phyloP scores from a whole-genome alignment of 2,329 filamentous ascomycete species.

The Monosporascus sp. region DNA sequence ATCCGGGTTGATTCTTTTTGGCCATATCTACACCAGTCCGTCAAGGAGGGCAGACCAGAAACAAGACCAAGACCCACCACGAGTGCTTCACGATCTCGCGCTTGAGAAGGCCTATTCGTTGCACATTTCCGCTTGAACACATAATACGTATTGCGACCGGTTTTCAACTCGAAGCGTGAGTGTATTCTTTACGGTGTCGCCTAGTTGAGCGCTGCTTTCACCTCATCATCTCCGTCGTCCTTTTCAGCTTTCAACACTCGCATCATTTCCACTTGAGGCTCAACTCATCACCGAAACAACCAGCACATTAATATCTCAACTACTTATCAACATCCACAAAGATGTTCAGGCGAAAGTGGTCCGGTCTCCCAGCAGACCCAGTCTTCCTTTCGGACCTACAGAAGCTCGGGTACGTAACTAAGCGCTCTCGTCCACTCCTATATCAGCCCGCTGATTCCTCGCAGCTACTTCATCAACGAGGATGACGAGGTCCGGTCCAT shows the following conservation, averaged over 20 bases:
- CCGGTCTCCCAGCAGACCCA: slow-evolving; percentile 65
- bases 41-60: too few relatives aligned
- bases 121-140: too few relatives aligned
- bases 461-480: slow-evolving; percentile 73
- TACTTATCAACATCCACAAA: slow-evolving; percentile 7
- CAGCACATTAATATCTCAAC: not conserved
- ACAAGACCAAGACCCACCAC: too few relatives aligned
- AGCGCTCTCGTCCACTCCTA: not conserved
- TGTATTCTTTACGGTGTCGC: too few relatives aligned
- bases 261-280: not conserved
- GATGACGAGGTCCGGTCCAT: slow-evolving; percentile 70
- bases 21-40: too few relatives aligned
- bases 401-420: slow-evolving; percentile 60
- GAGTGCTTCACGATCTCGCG: too few relatives aligned
- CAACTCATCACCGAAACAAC: not conserved
- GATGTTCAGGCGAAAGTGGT: slow-evolving; percentile 73
- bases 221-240: not conserved
- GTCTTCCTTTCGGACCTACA: slow-evolving; percentile 60
- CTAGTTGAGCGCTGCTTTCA: not conserved
- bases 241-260: not conserved
- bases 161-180: too few relatives aligned
- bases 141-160: too few relatives aligned
- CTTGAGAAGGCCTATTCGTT: too few relatives aligned
- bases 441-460: not conserved
- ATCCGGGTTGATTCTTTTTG: too few relatives aligned